Conservation (phyloP, 305 asterid genomes). For the Ajuga reptans region DNA sequence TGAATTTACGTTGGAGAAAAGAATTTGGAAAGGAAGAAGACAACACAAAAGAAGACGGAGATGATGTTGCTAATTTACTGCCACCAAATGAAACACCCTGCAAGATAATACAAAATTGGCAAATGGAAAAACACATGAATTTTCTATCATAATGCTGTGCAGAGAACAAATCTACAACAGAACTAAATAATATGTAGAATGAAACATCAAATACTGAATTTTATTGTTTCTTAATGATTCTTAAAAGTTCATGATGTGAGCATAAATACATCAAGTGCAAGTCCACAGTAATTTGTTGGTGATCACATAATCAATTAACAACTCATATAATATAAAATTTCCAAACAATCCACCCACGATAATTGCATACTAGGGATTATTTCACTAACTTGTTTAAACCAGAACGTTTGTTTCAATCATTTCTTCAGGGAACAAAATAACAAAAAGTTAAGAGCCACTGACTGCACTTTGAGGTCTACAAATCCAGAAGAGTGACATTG, state of each 20-base stretch:
- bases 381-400: background rate
- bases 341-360: background rate
- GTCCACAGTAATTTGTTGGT: background rate
- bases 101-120: conserved; percentile 9
- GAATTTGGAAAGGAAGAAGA: conserved; percentile 35
- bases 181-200: background rate
- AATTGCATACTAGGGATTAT: background rate
- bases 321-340: background rate
- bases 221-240: background rate
- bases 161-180: background rate
- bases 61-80: conserved; percentile 24
- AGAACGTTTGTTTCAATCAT: background rate
- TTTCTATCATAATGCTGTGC: background rate
- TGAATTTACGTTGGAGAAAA: conserved; percentile 36
- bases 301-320: background rate
- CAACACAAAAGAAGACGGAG: conserved; percentile 22
- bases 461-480: background rate
- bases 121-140: background rate
- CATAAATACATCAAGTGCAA: background rate
- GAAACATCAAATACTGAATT: background rate
- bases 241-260: background rate
- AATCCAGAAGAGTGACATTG: background rate
- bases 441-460: background rate
- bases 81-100: conserved; percentile 48
- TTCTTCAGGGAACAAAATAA: background rate